Conservation (phyloP, 2,329 filamentous ascomycete genomes). For the Alternaria arbusti region DNA sequence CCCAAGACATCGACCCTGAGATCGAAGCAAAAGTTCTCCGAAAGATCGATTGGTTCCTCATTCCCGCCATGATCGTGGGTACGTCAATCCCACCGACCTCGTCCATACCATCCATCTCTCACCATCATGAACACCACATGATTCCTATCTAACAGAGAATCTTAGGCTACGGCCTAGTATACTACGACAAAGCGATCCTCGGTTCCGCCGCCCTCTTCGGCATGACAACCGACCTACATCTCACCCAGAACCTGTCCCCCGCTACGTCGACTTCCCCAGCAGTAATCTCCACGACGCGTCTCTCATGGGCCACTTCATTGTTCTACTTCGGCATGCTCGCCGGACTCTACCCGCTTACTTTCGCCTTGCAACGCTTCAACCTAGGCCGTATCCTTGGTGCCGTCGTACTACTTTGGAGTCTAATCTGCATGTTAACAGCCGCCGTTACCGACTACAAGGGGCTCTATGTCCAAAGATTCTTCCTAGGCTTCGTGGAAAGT, state of each 20-base stretch:
- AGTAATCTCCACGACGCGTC: slow-evolving; percentile 68
- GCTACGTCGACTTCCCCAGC: not conserved
- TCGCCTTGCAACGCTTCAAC: slow-evolving; percentile 71
- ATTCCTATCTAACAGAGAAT: too few relatives aligned
- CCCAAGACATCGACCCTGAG: slow-evolving; percentile 61
- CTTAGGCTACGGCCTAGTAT: slow-evolving; percentile 67
- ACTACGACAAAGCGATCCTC: slow-evolving; percentile 78
- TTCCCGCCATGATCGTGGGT: slow-evolving; percentile 66
- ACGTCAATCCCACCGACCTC: slow-evolving; percentile 1
- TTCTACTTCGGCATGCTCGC: slow-evolving; percentile 83
- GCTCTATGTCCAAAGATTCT: slow-evolving; percentile 63
- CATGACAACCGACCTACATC: slow-evolving; percentile 70
- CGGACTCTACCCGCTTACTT: slow-evolving; percentile 76
- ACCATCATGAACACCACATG: too few relatives aligned
- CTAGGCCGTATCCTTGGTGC: slow-evolving; percentile 68
- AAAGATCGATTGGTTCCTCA: slow-evolving; percentile 72
- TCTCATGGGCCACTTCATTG: slow-evolving; percentile 78
- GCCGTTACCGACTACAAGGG: slow-evolving; percentile 69
- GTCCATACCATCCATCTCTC: not conserved
- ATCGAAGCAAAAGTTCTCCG: slow-evolving; percentile 64
- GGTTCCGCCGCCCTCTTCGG: slow-evolving; percentile 76
- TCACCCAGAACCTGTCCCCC: not conserved
- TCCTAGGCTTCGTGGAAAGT: slow-evolving; percentile 63
- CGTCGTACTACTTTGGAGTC: slow-evolving; percentile 70
- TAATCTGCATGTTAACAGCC: slow-evolving; percentile 72